Evolutionary conservation across 2,329 filamentous ascomycete genomes (phyloP).

Genomic region (Colletotrichum cereale): DNA sequence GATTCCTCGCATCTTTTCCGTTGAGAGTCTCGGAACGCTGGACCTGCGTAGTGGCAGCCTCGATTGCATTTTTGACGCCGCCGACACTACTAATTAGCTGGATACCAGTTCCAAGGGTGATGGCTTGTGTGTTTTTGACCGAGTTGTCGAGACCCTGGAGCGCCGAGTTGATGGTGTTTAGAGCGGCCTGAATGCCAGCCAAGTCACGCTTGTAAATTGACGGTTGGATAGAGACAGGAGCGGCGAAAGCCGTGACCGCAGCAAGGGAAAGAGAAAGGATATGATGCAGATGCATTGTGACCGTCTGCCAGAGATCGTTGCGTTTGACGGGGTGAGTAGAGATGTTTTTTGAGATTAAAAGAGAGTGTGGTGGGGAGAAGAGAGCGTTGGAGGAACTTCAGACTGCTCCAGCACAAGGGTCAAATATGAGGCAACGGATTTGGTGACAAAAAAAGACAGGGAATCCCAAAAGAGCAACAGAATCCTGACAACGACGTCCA

Average conservation of each 20-base stretch:
- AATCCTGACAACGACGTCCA: background rate
- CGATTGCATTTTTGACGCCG: constrained; percentile 16
- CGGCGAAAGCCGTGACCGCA: constrained; percentile 22
- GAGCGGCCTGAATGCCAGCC: constrained; percentile 23
- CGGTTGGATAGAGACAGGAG: constrained; percentile 5
- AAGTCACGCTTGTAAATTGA: constrained; percentile 24
- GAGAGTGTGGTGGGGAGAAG: constrained; percentile 25
- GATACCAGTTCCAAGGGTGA: constrained; percentile 16
- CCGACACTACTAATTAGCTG: constrained; percentile 11
- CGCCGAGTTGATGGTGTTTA: constrained; percentile 34
- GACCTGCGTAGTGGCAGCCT: constrained; percentile 32
- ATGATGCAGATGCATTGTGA: constrained; percentile 29
- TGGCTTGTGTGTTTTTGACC: constrained; percentile 12
- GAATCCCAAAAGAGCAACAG: background rate
- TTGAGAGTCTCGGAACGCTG: constrained; percentile 15
- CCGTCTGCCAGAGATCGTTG: background rate
- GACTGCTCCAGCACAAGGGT: constrained; percentile 13
- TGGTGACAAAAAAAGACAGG: background rate
- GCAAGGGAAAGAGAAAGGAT: constrained; percentile 10
- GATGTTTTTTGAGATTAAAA: constrained; percentile 16
- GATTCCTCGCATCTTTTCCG: constrained; percentile 10
- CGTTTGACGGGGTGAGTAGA: constrained; percentile 17
- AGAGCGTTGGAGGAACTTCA: constrained; percentile 21
- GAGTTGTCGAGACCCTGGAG: constrained; percentile 33
- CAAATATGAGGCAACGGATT: constrained; percentile 2